Evolutionary conservation across 2,329 filamentous ascomycete species (phyloP).

Genomic region (Ophiostoma pallidulum): DNA sequence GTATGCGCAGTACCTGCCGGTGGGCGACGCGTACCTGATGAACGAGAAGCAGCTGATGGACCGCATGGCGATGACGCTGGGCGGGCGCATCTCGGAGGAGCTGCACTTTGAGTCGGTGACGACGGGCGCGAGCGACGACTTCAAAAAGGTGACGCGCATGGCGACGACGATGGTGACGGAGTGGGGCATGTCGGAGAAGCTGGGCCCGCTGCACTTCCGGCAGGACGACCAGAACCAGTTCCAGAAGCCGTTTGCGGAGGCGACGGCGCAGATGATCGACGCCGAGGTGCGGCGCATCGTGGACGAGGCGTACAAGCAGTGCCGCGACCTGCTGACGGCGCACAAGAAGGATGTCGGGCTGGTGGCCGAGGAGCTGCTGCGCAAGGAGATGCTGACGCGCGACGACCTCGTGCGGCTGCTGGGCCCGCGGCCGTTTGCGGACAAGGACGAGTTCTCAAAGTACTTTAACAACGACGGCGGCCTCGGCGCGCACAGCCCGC

Average conservation of each 20-base stretch:
- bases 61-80: conserved; percentile 98
- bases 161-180: conserved; percentile 98
- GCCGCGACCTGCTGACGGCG: conserved; percentile 68
- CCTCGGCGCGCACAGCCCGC: conserved; percentile 41
- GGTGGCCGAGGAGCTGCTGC: conserved; percentile 84
- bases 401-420: conserved; percentile 89
- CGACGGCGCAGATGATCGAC: conserved; percentile 88
- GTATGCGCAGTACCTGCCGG: conserved; percentile 94
- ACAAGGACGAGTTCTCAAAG: conserved; percentile 83
- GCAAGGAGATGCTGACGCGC: conserved; percentile 81
- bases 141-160: conserved; percentile 96
- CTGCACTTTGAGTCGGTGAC: conserved; percentile 95
- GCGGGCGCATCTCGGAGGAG: conserved; percentile 90
- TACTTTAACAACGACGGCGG: conserved; percentile 66
- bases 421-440: conserved; percentile 74
- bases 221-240: conserved; percentile 64
- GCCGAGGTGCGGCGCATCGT: conserved; percentile 84
- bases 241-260: conserved; percentile 91
- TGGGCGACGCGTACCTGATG: conserved; percentile 89
- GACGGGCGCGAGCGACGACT: conserved; percentile 89
- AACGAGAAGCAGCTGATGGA: conserved; percentile 94
- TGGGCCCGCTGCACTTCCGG: conserved; percentile 87
- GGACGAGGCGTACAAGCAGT: conserved; percentile 86
- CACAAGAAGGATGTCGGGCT: conserved; percentile 85
- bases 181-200: conserved; percentile 94